Percentiles rank a stretch among this genome's conserved stretches.
These are phyloP conservation scores for Leishmania lainsoni DNA, from an alignment of 208 protist species.

Conservation along the genomic window DNA sequence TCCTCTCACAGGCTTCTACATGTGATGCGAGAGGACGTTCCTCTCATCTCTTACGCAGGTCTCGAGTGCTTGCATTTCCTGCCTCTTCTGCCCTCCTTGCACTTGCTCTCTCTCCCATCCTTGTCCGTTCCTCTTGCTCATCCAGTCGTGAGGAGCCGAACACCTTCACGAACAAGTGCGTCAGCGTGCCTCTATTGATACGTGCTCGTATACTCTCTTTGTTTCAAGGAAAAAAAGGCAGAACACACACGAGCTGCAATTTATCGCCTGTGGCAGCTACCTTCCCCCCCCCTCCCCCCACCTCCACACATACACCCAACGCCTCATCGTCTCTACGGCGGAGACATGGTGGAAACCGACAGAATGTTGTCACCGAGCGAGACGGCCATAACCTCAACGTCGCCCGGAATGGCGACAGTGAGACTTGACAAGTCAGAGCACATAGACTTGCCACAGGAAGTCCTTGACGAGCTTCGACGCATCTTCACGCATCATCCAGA, in stretches of 20 bases:
- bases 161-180: not conserved
- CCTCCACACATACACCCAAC: not conserved
- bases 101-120: not conserved
- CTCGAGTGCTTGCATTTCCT: not conserved
- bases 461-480: constrained; percentile 19
- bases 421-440: not conserved
- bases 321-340: not conserved
- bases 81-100: not conserved
- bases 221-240: not conserved
- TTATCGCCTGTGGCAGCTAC: not conserved
- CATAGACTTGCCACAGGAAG: constrained; percentile 11
- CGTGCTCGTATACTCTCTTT: too few species aligned
- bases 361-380: not conserved
- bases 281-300: not conserved
- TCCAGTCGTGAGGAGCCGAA: too few species aligned
- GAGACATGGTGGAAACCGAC: not conserved
- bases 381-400: constrained; percentile 11
- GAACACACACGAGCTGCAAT: too few species aligned
- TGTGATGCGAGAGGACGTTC: too few species aligned
- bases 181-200: not conserved
- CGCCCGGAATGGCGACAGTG: not conserved
- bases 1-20: not conserved
- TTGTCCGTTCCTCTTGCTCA: not conserved
- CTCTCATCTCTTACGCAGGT: too few species aligned
- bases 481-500: constrained; percentile 18